phyloP scores from a whole-genome alignment of 441 rosid genomes.

The Theobroma grandiflorum region DNA sequence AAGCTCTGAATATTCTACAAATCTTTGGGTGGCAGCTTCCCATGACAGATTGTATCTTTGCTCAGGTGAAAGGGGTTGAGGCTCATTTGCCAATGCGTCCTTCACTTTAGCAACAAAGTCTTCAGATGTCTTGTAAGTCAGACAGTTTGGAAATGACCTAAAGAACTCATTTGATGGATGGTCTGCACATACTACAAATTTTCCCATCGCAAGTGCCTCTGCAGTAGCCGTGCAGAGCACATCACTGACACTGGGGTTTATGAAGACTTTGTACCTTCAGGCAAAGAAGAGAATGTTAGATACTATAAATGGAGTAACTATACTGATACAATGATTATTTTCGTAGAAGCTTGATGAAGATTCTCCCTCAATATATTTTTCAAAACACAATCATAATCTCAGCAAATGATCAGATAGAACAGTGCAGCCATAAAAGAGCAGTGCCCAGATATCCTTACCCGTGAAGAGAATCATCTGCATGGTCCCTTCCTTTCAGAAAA shows the following conservation, averaged over 20 bases:
- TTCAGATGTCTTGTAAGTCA: constrained; percentile 85
- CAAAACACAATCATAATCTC: not conserved
- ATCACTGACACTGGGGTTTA: constrained; percentile 95
- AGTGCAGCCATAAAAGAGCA: not conserved
- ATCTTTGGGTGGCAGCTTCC: constrained; percentile 98
- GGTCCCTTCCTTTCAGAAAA: constrained; percentile 93
- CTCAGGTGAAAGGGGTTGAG: constrained; percentile 81
- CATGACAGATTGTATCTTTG: constrained; percentile 87
- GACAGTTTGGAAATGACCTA: constrained; percentile 92
- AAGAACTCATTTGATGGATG: constrained; percentile 98
- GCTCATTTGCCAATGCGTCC: constrained; percentile 89
- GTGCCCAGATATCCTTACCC: constrained; percentile 54
- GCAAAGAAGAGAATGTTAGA: constrained; percentile 21
- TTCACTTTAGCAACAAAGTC: constrained; percentile 85
- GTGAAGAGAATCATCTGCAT: constrained; percentile 92
- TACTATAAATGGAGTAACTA: not conserved
- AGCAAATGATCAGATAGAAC: not conserved
- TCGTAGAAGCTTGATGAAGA: not conserved
- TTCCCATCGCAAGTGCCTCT: constrained; percentile 99
- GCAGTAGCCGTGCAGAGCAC: constrained; percentile 99
- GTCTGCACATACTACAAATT: constrained; percentile 93
- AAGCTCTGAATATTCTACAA: constrained; percentile 83
- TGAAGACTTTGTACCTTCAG: constrained; percentile 97
- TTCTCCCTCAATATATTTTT: not conserved
- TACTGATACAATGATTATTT: not conserved